A percentile compares a stretch with the other conserved stretches of the same genome.
Conservation (phyloP, 768 basidiomycete species). For the Rhodotorula graminis region DNA sequence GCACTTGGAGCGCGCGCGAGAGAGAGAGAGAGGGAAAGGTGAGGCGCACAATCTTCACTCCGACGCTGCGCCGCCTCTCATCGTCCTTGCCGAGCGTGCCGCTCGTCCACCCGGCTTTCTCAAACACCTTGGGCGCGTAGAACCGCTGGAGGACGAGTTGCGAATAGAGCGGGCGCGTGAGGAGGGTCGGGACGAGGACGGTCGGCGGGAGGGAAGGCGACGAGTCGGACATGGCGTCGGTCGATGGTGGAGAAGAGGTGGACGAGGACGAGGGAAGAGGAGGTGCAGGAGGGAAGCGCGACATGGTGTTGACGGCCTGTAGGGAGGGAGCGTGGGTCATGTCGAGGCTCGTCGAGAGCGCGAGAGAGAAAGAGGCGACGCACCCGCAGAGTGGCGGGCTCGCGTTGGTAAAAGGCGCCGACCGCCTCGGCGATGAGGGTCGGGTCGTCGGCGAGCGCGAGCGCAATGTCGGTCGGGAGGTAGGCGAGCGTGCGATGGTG, state of each 20-base stretch:
- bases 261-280: constrained; percentile 49
- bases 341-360: not conserved
- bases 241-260: constrained; percentile 39
- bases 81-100: constrained; percentile 60
- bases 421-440: constrained; percentile 76
- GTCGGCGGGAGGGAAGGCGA: constrained; percentile 39
- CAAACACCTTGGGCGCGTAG: constrained; percentile 83
- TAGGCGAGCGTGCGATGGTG: constrained; percentile 73
- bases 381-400: constrained; percentile 69
- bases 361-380: not conserved
- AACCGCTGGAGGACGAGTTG: constrained; percentile 88
- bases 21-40: no score
- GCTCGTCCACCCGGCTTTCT: constrained; percentile 49
- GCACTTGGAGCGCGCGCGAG: no score
- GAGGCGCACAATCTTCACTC: constrained; percentile 75
- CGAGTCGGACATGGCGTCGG: constrained; percentile 49
- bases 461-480: constrained; percentile 73
- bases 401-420: constrained; percentile 91
- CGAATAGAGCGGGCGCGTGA: constrained; percentile 91
- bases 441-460: constrained; percentile 61
- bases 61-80: constrained; percentile 74
- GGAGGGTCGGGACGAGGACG: constrained; percentile 59
- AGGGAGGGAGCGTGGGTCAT: not conserved
- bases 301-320: constrained; percentile 82
- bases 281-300: constrained; percentile 71